Percentiles rank a stretch among this genome's conserved stretches.
Evolutionary conservation across 352 stramenopile species (phyloP).

Genomic region (Stramenopiles sp.): DNA sequence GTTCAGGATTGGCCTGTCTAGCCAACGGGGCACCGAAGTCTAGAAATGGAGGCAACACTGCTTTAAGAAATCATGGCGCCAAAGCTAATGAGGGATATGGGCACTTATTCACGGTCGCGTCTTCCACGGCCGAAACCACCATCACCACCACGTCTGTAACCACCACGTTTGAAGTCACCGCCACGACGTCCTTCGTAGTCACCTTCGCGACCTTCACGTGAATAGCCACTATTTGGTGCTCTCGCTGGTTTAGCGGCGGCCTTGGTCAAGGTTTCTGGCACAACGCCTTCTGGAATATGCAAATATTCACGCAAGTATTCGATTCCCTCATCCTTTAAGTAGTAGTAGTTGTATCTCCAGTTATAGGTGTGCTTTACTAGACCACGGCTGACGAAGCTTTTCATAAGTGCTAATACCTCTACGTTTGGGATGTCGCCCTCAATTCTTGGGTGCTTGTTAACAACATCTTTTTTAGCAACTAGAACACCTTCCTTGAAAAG

Average conservation of each 20-base stretch:
- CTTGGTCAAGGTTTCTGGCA: slow-evolving; percentile 95
- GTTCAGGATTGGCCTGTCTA: too few species aligned
- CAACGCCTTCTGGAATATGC: slow-evolving; percentile 91
- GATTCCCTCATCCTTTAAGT: slow-evolving; percentile 95
- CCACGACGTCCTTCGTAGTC: neutral
- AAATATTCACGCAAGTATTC: slow-evolving; percentile 96
- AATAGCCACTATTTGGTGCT: neutral
- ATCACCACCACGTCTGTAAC: neutral
- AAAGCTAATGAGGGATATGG: too few species aligned
- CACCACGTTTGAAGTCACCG: neutral
- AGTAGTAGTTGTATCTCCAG: slow-evolving; percentile 98
- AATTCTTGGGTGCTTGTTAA: slow-evolving; percentile 80
- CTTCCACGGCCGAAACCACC: neutral
- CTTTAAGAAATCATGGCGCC: too few species aligned
- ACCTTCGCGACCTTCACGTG: neutral
- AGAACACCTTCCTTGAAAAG: slow-evolving; percentile 81
- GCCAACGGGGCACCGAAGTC: too few species aligned
- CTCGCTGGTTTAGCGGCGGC: neutral
- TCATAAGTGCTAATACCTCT: slow-evolving; percentile 93
- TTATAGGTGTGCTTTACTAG: slow-evolving; percentile 97
- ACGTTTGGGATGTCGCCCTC: slow-evolving; percentile 82
- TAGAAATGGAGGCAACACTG: too few species aligned
- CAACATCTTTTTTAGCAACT: slow-evolving; percentile 66
- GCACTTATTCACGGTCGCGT: neutral
- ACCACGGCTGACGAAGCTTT: slow-evolving; percentile 86